These are phyloP conservation scores for Juglanconis sp. DNA, from an alignment of 2,329 filamentous ascomycete genomes.

Conservation along the genomic window DNA sequence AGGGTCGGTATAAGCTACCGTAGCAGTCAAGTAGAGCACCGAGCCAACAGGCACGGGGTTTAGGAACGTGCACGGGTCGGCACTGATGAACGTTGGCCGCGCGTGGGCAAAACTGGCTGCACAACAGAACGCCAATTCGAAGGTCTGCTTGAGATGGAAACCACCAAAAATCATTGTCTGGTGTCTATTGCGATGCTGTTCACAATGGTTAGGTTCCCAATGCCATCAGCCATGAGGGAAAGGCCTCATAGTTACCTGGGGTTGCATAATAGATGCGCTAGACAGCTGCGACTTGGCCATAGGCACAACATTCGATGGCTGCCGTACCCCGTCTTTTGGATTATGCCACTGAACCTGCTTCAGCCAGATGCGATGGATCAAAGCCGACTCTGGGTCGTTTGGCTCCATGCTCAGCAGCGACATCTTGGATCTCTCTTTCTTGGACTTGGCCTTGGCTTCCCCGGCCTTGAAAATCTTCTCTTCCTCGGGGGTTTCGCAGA, in stretches of 20 bases:
- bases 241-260: constrained; percentile 35
- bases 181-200: constrained; percentile 38
- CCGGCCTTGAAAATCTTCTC: constrained; percentile 60
- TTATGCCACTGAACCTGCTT: constrained; percentile 61
- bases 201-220: no score
- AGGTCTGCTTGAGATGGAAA: constrained; percentile 70
- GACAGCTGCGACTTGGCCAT: constrained; percentile 56
- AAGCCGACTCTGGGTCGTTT: constrained; percentile 66
- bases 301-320: constrained; percentile 45
- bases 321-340: constrained; percentile 28
- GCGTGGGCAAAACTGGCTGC: constrained; percentile 68
- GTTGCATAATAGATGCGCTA: constrained; percentile 73
- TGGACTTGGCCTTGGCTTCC: constrained; percentile 55
- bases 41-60: constrained; percentile 73
- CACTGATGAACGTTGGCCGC: constrained; percentile 67
- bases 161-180: constrained; percentile 79
- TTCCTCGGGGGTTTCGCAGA: constrained; percentile 62
- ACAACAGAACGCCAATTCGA: constrained; percentile 74
- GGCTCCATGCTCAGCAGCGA: constrained; percentile 66
- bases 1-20: constrained; percentile 69
- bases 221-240: not conserved
- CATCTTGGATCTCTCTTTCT: constrained; percentile 59
- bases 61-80: constrained; percentile 72
- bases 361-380: constrained; percentile 73
- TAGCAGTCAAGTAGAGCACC: constrained; percentile 70